Percentiles rank a stretch among this genome's conserved stretches.
These are phyloP conservation scores for Sarocladium strictum DNA, from an alignment of 2,329 filamentous ascomycete genomes.

Conservation along the genomic window DNA sequence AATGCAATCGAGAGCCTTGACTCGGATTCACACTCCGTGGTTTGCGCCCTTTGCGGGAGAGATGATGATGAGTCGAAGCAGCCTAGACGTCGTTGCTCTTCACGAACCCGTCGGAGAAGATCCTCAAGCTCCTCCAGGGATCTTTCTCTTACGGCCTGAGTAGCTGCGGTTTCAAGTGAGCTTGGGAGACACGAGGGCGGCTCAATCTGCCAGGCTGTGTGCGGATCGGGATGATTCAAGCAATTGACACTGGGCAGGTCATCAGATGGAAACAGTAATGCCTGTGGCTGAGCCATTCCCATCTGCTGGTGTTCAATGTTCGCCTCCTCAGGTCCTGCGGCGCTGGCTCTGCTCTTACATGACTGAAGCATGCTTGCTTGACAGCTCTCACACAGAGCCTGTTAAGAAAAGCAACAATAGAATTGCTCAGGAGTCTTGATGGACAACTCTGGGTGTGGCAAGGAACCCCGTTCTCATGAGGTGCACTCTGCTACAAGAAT, in stretches of 20 bases:
- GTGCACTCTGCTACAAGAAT: too few relatives aligned
- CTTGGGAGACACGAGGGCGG: neutral
- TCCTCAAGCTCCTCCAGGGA: constrained; percentile 1
- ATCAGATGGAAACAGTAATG: neutral
- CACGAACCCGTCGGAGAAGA: neutral
- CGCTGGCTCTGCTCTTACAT: neutral
- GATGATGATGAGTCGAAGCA: too few relatives aligned
- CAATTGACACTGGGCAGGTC: too few relatives aligned
- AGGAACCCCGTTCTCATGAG: too few relatives aligned
- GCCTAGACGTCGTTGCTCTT: neutral
- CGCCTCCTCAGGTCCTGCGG: neutral
- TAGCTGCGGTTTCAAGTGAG: neutral
- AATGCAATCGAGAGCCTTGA: too few relatives aligned
- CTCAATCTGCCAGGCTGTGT: too few relatives aligned
- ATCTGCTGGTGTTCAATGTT: neutral
- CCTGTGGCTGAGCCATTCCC: neutral
- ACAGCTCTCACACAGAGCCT: neutral
- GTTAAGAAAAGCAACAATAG: neutral
- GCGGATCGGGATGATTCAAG: too few relatives aligned
- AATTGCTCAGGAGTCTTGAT: too few relatives aligned
- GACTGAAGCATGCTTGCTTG: neutral
- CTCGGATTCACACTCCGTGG: too few relatives aligned
- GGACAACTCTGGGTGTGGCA: too few relatives aligned
- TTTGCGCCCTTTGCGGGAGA: too few relatives aligned
- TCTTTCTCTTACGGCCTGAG: neutral